Evolutionary conservation across 2,329 filamentous ascomycete species (phyloP).

Genomic region (Ceratocystis cubensis): DNA sequence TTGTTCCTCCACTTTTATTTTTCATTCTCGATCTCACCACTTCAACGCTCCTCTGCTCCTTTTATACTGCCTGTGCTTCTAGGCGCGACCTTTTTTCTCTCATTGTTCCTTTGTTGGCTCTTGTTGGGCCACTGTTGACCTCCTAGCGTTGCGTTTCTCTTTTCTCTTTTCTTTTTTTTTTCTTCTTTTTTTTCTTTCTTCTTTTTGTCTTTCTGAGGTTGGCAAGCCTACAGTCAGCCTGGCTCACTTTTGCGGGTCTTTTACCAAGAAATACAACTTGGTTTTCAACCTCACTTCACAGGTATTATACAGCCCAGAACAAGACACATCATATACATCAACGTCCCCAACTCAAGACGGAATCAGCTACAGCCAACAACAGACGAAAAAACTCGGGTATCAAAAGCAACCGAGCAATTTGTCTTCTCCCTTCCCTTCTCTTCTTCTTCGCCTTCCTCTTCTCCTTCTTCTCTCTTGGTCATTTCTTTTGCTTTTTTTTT

Average conservation of each 20-base stretch:
- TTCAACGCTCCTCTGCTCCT: slow-evolving; percentile 5
- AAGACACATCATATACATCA: neutral
- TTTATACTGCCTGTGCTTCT: slow-evolving; percentile 12
- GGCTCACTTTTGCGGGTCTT: neutral
- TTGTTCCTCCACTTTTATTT: neutral
- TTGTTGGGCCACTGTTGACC: neutral
- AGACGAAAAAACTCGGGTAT: neutral
- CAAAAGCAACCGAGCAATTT: neutral
- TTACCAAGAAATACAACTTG: neutral
- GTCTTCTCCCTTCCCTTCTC: neutral
- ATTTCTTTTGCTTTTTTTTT: neutral
- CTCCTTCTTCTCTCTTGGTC: neutral
- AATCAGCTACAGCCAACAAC: neutral
- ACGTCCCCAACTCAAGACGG: neutral
- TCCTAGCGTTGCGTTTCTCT: neutral
- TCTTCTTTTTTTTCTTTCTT: neutral
- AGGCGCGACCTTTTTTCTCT: slow-evolving; percentile 3
- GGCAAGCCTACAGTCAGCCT: neutral
- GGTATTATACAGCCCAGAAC: neutral
- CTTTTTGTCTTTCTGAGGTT: neutral
- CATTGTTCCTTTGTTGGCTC: neutral
- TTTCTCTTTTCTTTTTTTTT: neutral
- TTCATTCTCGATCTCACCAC: slow-evolving; percentile 6
- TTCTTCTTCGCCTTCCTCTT: neutral
- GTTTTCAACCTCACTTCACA: neutral